phyloP scores from a whole-genome alignment of 257 asterid species.

The Penstemon newberryi region DNA sequence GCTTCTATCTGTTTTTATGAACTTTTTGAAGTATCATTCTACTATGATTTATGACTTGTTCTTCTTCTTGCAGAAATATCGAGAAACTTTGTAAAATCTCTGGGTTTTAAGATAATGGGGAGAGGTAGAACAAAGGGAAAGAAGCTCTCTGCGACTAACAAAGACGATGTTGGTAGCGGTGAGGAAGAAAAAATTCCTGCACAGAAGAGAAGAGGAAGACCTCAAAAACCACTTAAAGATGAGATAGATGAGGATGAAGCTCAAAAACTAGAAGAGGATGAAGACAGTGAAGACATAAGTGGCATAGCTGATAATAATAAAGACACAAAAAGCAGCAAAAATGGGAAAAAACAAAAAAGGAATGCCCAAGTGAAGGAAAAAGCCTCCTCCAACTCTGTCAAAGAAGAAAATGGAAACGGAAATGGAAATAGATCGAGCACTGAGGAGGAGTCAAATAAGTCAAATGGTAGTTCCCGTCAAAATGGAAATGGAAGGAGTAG shows the following conservation, averaged over 20 bases:
- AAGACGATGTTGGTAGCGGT: constrained; percentile 45
- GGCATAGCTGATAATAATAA: constrained; percentile 28
- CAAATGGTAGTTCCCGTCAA: constrained; percentile 41
- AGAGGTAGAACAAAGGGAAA: constrained; percentile 51
- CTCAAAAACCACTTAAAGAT: constrained; percentile 43
- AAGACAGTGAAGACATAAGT: constrained; percentile 36
- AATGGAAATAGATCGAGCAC: constrained; percentile 36
- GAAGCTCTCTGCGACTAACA: constrained; percentile 36
- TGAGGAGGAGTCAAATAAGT: constrained; percentile 31
- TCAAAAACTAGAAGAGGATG: constrained; percentile 36
- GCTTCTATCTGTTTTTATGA: neutral
- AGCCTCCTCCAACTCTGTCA: constrained; percentile 26
- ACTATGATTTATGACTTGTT: neutral
- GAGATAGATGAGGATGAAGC: constrained; percentile 42
- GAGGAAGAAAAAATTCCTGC: constrained; percentile 55
- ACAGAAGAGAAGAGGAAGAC: constrained; percentile 60
- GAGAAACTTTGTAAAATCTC: constrained; percentile 8
- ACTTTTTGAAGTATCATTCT: neutral
- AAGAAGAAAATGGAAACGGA: constrained; percentile 43
- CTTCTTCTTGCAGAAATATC: constrained; percentile 26
- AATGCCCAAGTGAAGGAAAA: constrained; percentile 35
- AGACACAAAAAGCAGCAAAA: constrained; percentile 31
- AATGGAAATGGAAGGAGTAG: constrained; percentile 28
- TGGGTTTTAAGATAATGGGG: constrained; percentile 37
- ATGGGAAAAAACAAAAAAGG: constrained; percentile 39